These are phyloP conservation scores for Fusarium kyushuense DNA, from an alignment of 2,329 filamentous ascomycete genomes.

Conservation along the genomic window DNA sequence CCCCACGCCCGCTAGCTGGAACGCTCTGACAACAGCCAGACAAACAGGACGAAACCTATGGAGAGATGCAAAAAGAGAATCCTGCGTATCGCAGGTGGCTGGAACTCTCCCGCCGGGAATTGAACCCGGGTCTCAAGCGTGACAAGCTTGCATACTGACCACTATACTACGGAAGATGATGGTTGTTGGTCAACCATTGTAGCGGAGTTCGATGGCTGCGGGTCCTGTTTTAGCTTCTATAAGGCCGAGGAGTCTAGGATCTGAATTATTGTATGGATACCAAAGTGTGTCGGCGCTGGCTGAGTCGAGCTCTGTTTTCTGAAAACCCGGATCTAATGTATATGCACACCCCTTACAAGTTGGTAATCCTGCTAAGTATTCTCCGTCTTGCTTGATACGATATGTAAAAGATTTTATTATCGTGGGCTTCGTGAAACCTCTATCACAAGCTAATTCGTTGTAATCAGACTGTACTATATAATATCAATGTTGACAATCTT, in stretches of 20 bases:
- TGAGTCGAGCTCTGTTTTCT: background rate
- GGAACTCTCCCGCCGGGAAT: slow-evolving; percentile 38
- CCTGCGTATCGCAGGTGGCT: slow-evolving; percentile 30
- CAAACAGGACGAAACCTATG: background rate
- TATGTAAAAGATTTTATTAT: background rate
- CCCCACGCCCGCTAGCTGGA: background rate
- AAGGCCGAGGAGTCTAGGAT: too few relatives aligned
- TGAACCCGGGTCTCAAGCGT: slow-evolving; percentile 37
- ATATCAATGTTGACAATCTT: slow-evolving; percentile 92
- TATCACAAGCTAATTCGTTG: background rate
- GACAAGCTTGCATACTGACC: slow-evolving; percentile 41
- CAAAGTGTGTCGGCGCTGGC: background rate
- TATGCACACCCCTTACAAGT: background rate
- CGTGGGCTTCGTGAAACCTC: background rate
- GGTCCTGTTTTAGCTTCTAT: background rate
- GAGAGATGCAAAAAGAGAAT: background rate
- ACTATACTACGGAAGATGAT: slow-evolving; percentile 39
- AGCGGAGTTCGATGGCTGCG: background rate
- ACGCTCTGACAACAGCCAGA: background rate
- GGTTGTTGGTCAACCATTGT: background rate
- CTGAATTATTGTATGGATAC: background rate
- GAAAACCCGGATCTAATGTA: background rate
- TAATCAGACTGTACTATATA: slow-evolving; percentile 51
- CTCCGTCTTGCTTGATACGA: background rate
- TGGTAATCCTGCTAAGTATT: background rate